phyloP scores from a whole-genome alignment of 208 protist species.

The Endotrypanum monterogeii region DNA sequence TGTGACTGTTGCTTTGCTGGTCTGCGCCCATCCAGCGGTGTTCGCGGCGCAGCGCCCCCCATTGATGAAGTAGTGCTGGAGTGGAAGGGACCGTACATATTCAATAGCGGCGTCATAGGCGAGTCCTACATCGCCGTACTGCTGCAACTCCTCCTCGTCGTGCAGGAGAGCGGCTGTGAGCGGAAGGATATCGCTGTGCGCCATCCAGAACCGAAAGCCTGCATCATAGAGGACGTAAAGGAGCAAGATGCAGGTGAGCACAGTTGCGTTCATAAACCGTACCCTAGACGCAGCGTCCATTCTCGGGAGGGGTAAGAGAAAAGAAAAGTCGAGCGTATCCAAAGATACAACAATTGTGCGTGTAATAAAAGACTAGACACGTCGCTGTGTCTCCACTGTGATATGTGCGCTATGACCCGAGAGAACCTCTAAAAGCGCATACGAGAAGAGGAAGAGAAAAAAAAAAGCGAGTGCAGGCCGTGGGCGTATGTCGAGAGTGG shows the following conservation, averaged over 20 bases:
- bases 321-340: not conserved
- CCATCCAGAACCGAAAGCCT: conserved; percentile 28
- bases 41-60: not conserved
- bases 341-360: not conserved
- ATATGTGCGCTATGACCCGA: too few species aligned
- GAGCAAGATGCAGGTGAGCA: conserved; percentile 19
- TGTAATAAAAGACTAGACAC: not conserved
- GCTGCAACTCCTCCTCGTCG: not conserved
- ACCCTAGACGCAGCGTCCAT: conserved; percentile 14
- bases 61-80: conserved; percentile 14
- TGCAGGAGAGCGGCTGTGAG: conserved; percentile 19
- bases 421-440: too few species aligned
- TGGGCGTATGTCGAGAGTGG: too few species aligned
- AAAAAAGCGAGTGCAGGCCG: too few species aligned
- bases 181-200: conserved; percentile 12
- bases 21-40: not conserved
- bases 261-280: conserved; percentile 12
- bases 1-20: not conserved
- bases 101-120: conserved; percentile 21
- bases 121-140: not conserved
- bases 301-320: not conserved
- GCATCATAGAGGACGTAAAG: conserved; percentile 28
- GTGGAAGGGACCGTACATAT: not conserved
- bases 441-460: too few species aligned
- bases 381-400: too few species aligned